phyloP scores from a whole-genome alignment of 1,139 yeast species.

The Geotrichum fermentans region DNA sequence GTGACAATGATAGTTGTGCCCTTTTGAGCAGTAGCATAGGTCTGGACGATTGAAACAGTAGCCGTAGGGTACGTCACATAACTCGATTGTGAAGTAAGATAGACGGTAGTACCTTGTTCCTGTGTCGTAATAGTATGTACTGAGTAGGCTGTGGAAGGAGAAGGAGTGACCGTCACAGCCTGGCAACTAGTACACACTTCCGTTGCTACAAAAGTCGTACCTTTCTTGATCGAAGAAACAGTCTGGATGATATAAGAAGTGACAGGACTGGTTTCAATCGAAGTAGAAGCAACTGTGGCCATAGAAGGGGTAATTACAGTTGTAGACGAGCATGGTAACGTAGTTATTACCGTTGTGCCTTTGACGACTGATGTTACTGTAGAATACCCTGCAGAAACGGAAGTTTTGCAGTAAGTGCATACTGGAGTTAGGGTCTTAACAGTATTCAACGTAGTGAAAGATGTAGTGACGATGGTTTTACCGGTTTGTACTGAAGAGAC shows the following conservation, averaged over 20 bases:
- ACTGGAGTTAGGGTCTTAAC: background rate
- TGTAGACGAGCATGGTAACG: background rate
- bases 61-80: background rate
- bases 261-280: background rate
- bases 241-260: background rate
- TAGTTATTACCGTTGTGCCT: background rate
- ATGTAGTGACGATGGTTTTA: too few species aligned
- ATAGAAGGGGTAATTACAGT: background rate
- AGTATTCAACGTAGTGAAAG: too few species aligned
- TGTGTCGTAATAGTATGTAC: background rate
- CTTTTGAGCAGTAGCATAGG: background rate
- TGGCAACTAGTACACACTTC: slow-evolving; percentile 6
- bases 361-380: background rate
- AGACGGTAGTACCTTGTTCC: slow-evolving; percentile 1
- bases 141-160: background rate
- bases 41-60: slow-evolving; percentile 8
- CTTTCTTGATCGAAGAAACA: slow-evolving; percentile 4
- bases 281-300: background rate
- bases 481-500: too few species aligned
- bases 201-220: background rate
- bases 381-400: background rate
- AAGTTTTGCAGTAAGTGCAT: background rate
- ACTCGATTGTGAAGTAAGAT: background rate
- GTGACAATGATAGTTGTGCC: background rate
- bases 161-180: slow-evolving; percentile 7